Percentiles rank a stretch among this genome's conserved stretches.
These are phyloP conservation scores for Trematosphaeria pertusa DNA, from an alignment of 2,329 filamentous ascomycete species.

Conservation along the genomic window DNA sequence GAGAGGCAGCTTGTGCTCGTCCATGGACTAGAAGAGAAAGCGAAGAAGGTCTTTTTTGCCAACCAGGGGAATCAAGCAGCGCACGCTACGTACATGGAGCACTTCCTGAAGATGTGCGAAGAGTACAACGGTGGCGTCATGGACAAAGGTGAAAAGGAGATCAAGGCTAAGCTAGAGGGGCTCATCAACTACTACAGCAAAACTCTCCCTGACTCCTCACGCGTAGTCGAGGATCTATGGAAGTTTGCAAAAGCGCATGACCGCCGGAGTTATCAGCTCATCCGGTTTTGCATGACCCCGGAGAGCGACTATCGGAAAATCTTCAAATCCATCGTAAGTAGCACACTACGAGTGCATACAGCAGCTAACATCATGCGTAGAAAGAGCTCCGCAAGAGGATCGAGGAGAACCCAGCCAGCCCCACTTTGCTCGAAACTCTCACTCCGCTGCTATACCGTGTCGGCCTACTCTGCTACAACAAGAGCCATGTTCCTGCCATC, in stretches of 20 bases:
- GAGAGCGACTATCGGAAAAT: constrained; percentile 94
- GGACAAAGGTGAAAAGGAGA: constrained; percentile 70
- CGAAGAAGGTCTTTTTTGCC: constrained; percentile 87
- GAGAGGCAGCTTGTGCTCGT: constrained; percentile 85
- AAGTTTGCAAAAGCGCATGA: constrained; percentile 93
- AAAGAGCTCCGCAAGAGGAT: constrained; percentile 87
- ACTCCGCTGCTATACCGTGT: constrained; percentile 83
- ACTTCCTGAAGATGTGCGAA: constrained; percentile 86
- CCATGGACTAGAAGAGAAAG: constrained; percentile 75
- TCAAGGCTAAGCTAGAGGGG: constrained; percentile 73
- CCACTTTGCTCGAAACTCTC: constrained; percentile 77
- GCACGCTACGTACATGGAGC: constrained; percentile 74
- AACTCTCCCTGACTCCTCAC: constrained; percentile 76
- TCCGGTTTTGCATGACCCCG: constrained; percentile 82
- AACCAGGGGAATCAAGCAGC: constrained; percentile 80
- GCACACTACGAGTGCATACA: not conserved
- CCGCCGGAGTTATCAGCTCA: constrained; percentile 85
- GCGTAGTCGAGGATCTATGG: constrained; percentile 78
- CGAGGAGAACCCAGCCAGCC: constrained; percentile 67
- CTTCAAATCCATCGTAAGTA: constrained; percentile 72
- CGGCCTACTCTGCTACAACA: constrained; percentile 87
- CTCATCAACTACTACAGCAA: constrained; percentile 76
- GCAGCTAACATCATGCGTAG: constrained; percentile 26
- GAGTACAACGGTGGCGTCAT: constrained; percentile 87
- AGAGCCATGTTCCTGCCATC: constrained; percentile 89